Base-by-base conservation (phyloP, 2,329 filamentous ascomycete species). In the Phoma sp. region DNA sequence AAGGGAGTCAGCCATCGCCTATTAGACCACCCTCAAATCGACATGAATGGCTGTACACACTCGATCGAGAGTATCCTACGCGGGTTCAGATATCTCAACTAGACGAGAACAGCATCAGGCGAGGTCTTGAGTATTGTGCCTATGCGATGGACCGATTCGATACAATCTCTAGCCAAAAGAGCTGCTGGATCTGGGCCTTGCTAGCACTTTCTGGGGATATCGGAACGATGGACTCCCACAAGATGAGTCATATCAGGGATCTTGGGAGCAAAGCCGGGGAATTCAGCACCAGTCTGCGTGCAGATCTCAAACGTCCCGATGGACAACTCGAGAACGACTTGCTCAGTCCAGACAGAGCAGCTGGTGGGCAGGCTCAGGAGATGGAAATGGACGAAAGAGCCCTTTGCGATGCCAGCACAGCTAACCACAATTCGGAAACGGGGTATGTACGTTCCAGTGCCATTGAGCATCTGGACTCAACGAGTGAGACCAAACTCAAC, bases 101-200 rank as follows among this genome's bases (percentile, higher is more conserved):
- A 80, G 81, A 87, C 65, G 87, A 89, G 60, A 81, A 84, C 14
- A 85, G 84, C 37, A 82, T 90, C 2, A 76, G 93, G 42, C 81
- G 84, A 29, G 80, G 93, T 26, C 71, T 96, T 32, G 82, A 84
- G 32, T 76, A 83, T 21, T 79, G 93, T 46, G 72, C 75, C 9
- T 65, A 90, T n/a, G 85, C 89, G 45, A 81, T 89, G 47, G 83
- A 81, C 38, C 83, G 82, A 42, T 84, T 83, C n/a, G 75, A 80
- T 18, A 80, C 82, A 25, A 78, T 92, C 25, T 80, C 85, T 21
- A 83, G 84, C 64, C 83, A 87, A 40, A 86, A 90, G 4, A 92
- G 91, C 55, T 83, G 86, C 14, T 98, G 93, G 93, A 79, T 91
- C 4, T 97, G 92, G 93, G 87, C 89, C 0, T 75, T 96, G 52